Conservation (phyloP, 2,329 filamentous ascomycete species). For the Neonectria neomacrospora region DNA sequence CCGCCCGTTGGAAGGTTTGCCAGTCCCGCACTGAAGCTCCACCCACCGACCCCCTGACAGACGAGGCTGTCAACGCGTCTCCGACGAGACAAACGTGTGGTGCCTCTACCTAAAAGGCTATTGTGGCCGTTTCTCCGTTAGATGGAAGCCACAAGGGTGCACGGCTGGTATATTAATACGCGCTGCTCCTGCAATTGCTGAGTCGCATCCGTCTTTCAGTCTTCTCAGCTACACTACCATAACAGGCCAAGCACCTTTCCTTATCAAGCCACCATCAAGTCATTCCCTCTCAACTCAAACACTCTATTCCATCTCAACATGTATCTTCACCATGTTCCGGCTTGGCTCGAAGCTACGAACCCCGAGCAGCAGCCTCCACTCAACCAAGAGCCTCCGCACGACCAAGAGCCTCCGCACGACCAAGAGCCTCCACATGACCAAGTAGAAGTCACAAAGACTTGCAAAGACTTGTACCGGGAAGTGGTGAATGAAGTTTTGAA, state of each 20-base stretch:
- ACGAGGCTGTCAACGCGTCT: neutral
- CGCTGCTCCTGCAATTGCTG: neutral
- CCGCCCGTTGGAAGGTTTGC: neutral
- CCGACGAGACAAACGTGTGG: neutral
- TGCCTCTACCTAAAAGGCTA: neutral
- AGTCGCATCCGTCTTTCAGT: neutral
- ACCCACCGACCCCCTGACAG: neutral
- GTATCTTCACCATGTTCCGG: no score
- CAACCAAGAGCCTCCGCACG: no score
- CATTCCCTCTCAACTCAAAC: neutral
- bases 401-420: no score
- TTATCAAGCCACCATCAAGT: no score
- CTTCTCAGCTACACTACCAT: neutral
- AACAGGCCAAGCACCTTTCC: neutral
- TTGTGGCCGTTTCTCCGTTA: neutral
- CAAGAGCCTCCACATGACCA: no score
- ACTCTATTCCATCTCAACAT: neutral
- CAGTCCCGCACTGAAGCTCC: neutral
- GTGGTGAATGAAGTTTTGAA: no score
- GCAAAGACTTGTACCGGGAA: no score
- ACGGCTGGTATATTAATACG: neutral
- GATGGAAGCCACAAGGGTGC: neutral
- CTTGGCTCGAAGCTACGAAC: no score
- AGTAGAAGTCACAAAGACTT: no score
- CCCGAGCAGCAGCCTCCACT: no score